These are phyloP conservation scores for Asparagopsis taxiformis DNA, from an alignment of 31 red algal genomes.

Conservation along the genomic window DNA sequence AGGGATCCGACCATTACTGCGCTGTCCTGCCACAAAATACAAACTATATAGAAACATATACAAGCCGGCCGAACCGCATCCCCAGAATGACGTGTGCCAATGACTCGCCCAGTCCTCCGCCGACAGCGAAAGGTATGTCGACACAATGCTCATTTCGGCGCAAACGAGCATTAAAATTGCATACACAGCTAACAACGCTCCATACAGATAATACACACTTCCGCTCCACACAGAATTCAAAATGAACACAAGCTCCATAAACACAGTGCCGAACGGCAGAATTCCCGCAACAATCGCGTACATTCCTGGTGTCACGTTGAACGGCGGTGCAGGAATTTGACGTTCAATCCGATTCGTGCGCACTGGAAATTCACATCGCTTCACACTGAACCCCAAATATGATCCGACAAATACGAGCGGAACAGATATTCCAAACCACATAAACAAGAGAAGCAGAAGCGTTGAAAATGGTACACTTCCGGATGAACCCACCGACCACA, in stretches of 20 bases:
- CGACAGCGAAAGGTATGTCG: slow-evolving; percentile 62
- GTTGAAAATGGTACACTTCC: slow-evolving; percentile 77
- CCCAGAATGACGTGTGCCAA: slow-evolving; percentile 64
- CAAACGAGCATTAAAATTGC: slow-evolving; percentile 69
- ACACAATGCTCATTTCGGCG: slow-evolving; percentile 70
- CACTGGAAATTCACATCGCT: slow-evolving; percentile 56
- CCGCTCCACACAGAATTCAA: slow-evolving; percentile 72
- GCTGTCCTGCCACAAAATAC: slow-evolving; percentile 39
- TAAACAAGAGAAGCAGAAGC: slow-evolving; percentile 71
- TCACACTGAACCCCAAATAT: slow-evolving; percentile 60
- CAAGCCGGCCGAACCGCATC: slow-evolving; percentile 50
- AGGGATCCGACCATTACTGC: slow-evolving; percentile 19
- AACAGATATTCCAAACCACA: slow-evolving; percentile 94
- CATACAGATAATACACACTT: slow-evolving; percentile 91
- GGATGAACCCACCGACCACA: slow-evolving; percentile 67
- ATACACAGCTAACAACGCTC: slow-evolving; percentile 72
- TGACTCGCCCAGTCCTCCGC: slow-evolving; percentile 64
- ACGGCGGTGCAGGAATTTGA: slow-evolving; percentile 70
- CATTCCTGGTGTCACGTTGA: slow-evolving; percentile 34
- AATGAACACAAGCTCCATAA: slow-evolving; percentile 89
- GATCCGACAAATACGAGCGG: slow-evolving; percentile 77
- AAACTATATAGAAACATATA: slow-evolving; percentile 71
- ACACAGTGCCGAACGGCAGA: slow-evolving; percentile 83
- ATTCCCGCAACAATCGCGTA: slow-evolving; percentile 61
- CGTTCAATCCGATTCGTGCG: slow-evolving; percentile 79